Evolutionary conservation across 495 filamentous ascomycete genomes (phyloP).

Genomic region (Entonaema liquescens): DNA sequence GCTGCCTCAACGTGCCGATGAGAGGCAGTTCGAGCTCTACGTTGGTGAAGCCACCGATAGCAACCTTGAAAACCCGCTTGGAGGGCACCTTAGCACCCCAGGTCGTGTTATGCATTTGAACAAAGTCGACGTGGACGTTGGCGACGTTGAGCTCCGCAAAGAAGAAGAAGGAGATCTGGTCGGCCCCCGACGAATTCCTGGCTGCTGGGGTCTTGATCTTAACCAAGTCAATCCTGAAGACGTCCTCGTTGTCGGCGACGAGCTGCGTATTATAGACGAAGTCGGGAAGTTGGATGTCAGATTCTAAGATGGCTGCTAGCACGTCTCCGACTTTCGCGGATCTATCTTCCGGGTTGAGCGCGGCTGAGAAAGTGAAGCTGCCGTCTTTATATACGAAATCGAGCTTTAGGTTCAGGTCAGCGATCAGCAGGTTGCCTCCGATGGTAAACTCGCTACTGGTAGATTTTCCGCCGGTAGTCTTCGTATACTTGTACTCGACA

Average conservation of each 20-base stretch:
- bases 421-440: neutral
- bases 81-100: neutral
- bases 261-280: neutral
- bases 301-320: neutral
- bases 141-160: neutral
- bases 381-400: neutral
- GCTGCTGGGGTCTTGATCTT: neutral
- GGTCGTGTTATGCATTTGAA: neutral
- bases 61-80: neutral
- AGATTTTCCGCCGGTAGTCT: neutral
- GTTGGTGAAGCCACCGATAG: conserved; percentile 22
- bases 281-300: neutral
- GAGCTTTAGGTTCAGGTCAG: neutral
- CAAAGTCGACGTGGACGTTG: neutral
- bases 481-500: neutral
- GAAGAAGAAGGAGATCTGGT: neutral
- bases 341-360: neutral
- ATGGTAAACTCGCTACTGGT: neutral
- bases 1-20: conserved; percentile 50
- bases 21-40: conserved; percentile 43
- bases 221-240: neutral
- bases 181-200: neutral
- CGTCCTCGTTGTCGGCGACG: neutral
- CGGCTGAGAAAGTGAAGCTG: neutral
- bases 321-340: neutral